These are phyloP conservation scores for Citrullus colocynthis DNA, from an alignment of 306 rosid genomes.

Conservation along the genomic window DNA sequence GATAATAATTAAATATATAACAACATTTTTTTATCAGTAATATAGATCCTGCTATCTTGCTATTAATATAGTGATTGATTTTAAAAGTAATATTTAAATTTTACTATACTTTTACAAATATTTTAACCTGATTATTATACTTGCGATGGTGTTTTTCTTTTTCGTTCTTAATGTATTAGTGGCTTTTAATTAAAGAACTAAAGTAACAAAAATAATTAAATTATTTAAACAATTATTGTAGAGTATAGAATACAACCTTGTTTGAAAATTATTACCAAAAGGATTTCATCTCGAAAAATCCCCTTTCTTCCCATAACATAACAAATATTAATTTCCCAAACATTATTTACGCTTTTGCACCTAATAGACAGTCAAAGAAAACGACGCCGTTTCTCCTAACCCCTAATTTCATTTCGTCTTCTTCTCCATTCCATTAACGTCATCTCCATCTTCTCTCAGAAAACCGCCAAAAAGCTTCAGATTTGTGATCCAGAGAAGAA, in stretches of 20 bases:
- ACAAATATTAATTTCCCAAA: conserved; percentile 1
- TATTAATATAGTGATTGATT: no score
- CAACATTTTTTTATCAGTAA: no score
- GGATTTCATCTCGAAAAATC: not conserved
- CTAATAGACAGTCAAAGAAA: not conserved
- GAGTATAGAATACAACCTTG: not conserved
- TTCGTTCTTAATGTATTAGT: not conserved
- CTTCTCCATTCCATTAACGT: not conserved
- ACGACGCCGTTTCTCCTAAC: not conserved
- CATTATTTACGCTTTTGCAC: not conserved
- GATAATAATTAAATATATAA: no score
- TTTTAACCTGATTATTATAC: no score
- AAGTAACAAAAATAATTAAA: not conserved
- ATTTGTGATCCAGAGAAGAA: not conserved
- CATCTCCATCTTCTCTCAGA: not conserved
- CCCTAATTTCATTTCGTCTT: not conserved
- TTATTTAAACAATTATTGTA: not conserved
- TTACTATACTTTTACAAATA: no score
- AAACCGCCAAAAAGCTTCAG: conserved; percentile 4
- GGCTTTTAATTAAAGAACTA: not conserved
- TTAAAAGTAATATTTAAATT: no score
- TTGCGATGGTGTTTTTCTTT: no score
- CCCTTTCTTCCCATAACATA: not conserved
- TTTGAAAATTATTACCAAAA: not conserved
- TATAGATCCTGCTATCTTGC: no score